Evolutionary conservation across 2,329 filamentous ascomycete genomes (phyloP), one percentile per base, ranked within the genome.

Genomic region (Hypoxylon sp.): DNA sequence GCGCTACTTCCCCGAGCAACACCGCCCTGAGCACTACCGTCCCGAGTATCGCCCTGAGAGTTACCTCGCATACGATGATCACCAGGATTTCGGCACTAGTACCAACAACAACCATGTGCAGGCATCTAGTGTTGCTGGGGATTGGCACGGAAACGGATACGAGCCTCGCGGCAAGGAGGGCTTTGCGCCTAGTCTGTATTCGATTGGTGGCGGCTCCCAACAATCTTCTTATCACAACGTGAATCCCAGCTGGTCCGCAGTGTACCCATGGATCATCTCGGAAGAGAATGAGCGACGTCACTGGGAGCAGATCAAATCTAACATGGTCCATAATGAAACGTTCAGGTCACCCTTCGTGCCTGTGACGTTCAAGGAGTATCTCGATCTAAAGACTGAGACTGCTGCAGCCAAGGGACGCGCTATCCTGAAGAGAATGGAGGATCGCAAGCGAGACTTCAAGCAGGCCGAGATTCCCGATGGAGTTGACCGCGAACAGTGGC

Each of bases 341-440:
- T 75, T 77, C 49, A 76, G 77, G 11, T 82, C 81, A 0, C 80
- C 80, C 0, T 80, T 78, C 51, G 64, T 81, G 5, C 81, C 81
- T 9, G 74, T 76, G 46, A 79, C 32, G 9, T 76, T 79, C 2
- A 72, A 74, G 1, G 77, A 81, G 30, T 72, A 64, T 67, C 13
- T 71, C 23, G 51, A 51, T 4, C 61, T 69, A 32, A 64, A 59
- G 57, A 36, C 25, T 17, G 36, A 58, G 13, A 52, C 48, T 55
- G 45, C 32, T 72, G 41, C 34, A 58, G 50, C 41, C 23, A 53
- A 63, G 43, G 13, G 55, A 2, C 14, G 13, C 5, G 38, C 51
- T 3, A 19, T 32, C 11, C 3, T 28, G 17, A 48, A 60, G 45
- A 51, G 63, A 23, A 14, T 61, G 10, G 32, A 52, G 10, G 68